phyloP scores from a whole-genome alignment of 768 basidiomycete genomes.

The Strobilomyces echinocephalus region DNA sequence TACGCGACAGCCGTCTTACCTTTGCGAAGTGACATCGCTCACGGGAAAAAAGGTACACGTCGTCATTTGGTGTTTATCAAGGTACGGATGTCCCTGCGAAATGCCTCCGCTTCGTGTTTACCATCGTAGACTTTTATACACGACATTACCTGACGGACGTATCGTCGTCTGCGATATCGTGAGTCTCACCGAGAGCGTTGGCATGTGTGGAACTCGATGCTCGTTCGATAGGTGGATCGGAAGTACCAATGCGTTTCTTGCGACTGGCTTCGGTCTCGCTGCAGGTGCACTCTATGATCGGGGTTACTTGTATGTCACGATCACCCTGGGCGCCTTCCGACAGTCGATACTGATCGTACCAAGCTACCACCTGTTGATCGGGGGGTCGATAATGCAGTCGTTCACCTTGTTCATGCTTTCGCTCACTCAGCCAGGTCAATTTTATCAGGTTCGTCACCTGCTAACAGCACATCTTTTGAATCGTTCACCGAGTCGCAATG shows the following conservation, averaged over 20 bases:
- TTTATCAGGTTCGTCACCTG: conserved; percentile 37
- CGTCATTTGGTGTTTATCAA: conserved; percentile 41
- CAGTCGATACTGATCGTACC: not conserved
- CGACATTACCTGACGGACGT: conserved; percentile 32
- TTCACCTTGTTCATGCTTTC: conserved; percentile 44
- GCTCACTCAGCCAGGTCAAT: conserved; percentile 36
- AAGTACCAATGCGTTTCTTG: conserved; percentile 40
- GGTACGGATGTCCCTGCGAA: conserved; percentile 12
- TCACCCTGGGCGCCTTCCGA: not conserved
- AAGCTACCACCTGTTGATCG: conserved; percentile 43
- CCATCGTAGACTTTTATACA: conserved; percentile 35
- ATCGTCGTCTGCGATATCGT: conserved; percentile 36
- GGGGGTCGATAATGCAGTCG: conserved; percentile 41
- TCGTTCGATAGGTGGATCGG: conserved; percentile 38
- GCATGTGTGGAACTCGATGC: not conserved
- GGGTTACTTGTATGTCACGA: conserved; percentile 42
- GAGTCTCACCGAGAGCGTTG: conserved; percentile 7
- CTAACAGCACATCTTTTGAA: not conserved
- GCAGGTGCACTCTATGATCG: conserved; percentile 46
- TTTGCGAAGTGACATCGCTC: not conserved
- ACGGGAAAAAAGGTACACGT: conserved; percentile 24
- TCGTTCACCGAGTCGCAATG: not conserved
- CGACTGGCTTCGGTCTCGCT: conserved; percentile 35
- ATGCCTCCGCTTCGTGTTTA: not conserved
- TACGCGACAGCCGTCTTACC: not conserved